Base-by-base conservation (phyloP, 1,284 basidiomycete species). In the Rhodotorula sp. region DNA sequence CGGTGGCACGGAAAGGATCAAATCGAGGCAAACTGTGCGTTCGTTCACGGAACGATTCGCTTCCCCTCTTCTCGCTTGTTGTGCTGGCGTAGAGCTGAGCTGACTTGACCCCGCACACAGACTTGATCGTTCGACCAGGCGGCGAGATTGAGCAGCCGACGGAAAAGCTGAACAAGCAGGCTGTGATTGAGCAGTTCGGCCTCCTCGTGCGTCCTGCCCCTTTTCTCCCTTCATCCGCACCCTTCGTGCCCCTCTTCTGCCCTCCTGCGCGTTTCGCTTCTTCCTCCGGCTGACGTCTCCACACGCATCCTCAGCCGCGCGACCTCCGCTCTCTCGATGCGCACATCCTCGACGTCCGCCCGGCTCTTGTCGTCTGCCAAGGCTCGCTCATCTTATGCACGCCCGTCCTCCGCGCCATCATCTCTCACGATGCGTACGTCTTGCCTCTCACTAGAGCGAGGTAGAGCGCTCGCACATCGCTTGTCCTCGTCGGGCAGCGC, bases 111-210 rank as follows among this genome's bases (percentile, higher is more conserved):
- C n/a, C n/a, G n/a, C n/a, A n/a, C 21, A 9, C 61, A 74, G 73
- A 69, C 81, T 85, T 85, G 72, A 84, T 90, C 60, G 86, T 89
- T 71, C 89, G 89, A 1, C 89, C 90, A 0, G 90, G 91, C 76
- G 89, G 90, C 15, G 81, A 86, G 50, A 74, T 82, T 22, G 80
- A 80, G 25, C 86, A 87, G 19, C 87, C 88, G 0, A 76, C 82
- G n/a, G 86, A 86, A 50, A 86, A 87, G 75, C 82, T 89, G 51
- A 51, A 46, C 51, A 75, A 75, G 62, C 61, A 73, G 34, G 57
- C 51, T 8, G 34, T 75, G 8, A 61, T 73, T 10, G 44, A 65
- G 12, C 56, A 41, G 9, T 75, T 64, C 27, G 74, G 71, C 3
- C 39, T 75, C 21, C 65, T 61, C 3, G 67, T 64, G n/a, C 46